phyloP scores from a whole-genome alignment of 2,329 filamentous ascomycete species.

The Zymoseptoria passerinii region DNA sequence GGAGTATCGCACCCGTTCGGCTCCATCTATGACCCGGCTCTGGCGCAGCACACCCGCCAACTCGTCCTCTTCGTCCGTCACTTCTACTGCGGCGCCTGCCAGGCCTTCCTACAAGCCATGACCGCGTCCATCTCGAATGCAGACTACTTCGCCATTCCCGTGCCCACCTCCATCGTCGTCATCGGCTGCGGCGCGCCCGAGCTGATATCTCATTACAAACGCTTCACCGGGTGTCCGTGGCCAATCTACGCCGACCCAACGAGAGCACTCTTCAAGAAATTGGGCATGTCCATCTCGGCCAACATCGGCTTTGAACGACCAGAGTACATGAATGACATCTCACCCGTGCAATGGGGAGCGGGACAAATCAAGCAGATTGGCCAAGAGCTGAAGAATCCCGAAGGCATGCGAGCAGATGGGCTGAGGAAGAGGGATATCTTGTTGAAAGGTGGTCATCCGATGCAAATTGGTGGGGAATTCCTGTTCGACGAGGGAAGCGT shows the following conservation, averaged over 20 bases:
- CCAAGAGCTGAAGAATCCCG: slow-evolving; percentile 21
- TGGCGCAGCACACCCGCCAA: slow-evolving; percentile 30
- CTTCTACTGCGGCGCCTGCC: slow-evolving; percentile 36
- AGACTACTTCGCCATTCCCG: slow-evolving; percentile 30
- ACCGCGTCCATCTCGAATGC: slow-evolving; percentile 28
- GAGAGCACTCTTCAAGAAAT: slow-evolving; percentile 28
- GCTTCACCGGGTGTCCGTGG: slow-evolving; percentile 29
- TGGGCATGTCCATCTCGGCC: slow-evolving; percentile 29
- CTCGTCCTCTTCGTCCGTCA: slow-evolving; percentile 35
- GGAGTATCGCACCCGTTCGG: slow-evolving; percentile 55
- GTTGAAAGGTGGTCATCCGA: slow-evolving; percentile 29
- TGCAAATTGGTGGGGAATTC: slow-evolving; percentile 37
- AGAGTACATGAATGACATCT: slow-evolving; percentile 33
- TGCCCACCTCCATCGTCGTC: slow-evolving; percentile 31
- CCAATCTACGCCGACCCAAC: slow-evolving; percentile 33
- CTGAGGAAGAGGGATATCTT: slow-evolving; percentile 20
- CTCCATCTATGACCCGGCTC: slow-evolving; percentile 50
- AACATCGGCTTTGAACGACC: slow-evolving; percentile 27
- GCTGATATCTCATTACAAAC: slow-evolving; percentile 31
- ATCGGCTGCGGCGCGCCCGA: slow-evolving; percentile 32
- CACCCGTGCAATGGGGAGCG: slow-evolving; percentile 22
- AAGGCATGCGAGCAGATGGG: slow-evolving; percentile 18
- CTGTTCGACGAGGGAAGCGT: slow-evolving; percentile 34
- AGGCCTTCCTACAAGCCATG: slow-evolving; percentile 31
- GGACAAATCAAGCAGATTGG: slow-evolving; percentile 26